phyloP scores from a whole-genome alignment of 495 filamentous ascomycete genomes.

The Paragyromitra xinjiangensis region DNA sequence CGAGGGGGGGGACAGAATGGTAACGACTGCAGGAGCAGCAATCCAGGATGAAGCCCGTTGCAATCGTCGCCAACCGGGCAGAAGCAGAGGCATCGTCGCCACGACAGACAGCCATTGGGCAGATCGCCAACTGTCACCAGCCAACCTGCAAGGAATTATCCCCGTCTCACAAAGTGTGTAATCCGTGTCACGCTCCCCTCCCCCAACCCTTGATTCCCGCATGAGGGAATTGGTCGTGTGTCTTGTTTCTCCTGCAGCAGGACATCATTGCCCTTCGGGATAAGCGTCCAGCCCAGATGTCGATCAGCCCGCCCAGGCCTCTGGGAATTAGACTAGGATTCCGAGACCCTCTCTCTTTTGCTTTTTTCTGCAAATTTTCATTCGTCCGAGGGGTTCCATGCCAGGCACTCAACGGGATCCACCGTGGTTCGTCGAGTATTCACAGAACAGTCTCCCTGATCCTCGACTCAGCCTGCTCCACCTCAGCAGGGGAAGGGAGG shows the following conservation, averaged over 20 bases:
- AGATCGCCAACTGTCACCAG: neutral
- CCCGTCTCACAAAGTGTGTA: slow-evolving; percentile 23
- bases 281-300: slow-evolving; percentile 25
- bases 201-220: slow-evolving; percentile 12
- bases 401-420: slow-evolving; percentile 7
- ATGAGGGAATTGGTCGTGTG: slow-evolving; percentile 49
- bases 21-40: neutral
- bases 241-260: slow-evolving; percentile 13
- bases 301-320: slow-evolving; percentile 40
- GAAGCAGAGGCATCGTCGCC: too few relatives aligned
- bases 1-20: slow-evolving; percentile 20
- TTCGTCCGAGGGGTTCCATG: slow-evolving; percentile 4
- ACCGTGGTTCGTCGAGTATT: neutral
- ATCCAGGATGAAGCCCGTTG: slow-evolving; percentile 3
- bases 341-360: slow-evolving; percentile 14
- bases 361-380: neutral
- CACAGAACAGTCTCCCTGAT: neutral
- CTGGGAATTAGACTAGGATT: neutral
- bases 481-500: too few relatives aligned
- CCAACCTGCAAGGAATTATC: slow-evolving; percentile 8
- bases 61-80: neutral
- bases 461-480: neutral
- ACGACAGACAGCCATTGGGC: neutral
- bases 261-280: neutral
- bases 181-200: slow-evolving; percentile 27